Conservation (phyloP, 192 early-diverging fungal genomes). For the Umbelopsis isabellina region DNA sequence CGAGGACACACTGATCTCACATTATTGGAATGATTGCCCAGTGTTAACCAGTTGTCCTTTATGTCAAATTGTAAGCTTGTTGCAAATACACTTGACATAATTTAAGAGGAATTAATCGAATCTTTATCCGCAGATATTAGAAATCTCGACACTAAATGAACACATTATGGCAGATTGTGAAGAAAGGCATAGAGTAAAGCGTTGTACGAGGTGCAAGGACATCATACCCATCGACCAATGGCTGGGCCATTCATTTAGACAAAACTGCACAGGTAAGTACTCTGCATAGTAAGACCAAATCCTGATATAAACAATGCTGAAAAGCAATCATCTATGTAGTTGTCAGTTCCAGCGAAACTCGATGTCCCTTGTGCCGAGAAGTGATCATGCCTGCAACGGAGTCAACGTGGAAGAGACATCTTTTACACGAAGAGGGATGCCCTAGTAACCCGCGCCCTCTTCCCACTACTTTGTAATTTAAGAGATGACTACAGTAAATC, state of each 20-base stretch:
- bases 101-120: not conserved
- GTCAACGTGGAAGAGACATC: constrained; percentile 66
- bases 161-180: constrained; percentile 74
- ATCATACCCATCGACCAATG: constrained; percentile 35
- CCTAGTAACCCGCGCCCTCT: constrained; percentile 45
- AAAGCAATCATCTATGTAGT: not conserved
- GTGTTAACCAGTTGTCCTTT: constrained; percentile 69
- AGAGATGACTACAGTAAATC: not conserved
- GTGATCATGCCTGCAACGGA: constrained; percentile 59
- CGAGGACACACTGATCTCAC: constrained; percentile 70
- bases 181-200: constrained; percentile 54
- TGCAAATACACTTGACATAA: not conserved
- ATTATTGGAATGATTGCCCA: constrained; percentile 81
- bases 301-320: not conserved
- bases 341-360: constrained; percentile 11
- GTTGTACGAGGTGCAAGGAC: constrained; percentile 52
- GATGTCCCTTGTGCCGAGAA: constrained; percentile 55
- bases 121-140: constrained; percentile 61
- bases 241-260: constrained; percentile 34
- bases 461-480: not conserved
- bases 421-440: constrained; percentile 59
- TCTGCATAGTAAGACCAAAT: not conserved
- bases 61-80: constrained; percentile 66
- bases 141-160: constrained; percentile 65
- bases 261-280: constrained; percentile 29